Evolutionary conservation across 1,284 basidiomycete genomes (phyloP).

Genomic region (Tremellales sp.): DNA sequence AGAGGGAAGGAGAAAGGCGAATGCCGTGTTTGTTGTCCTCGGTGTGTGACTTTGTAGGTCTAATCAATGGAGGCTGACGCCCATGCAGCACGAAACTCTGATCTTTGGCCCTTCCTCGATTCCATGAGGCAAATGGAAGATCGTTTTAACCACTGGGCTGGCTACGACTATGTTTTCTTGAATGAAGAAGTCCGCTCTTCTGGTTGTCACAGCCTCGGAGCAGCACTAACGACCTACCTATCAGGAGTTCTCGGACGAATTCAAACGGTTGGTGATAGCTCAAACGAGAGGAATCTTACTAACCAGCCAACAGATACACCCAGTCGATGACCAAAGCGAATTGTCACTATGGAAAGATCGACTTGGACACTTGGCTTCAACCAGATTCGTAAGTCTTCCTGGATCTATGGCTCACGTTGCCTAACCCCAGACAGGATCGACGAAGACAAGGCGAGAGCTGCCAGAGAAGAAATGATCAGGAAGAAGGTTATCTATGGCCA

Average conservation of each 20-base stretch:
- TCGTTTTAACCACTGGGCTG: slow-evolving; percentile 71
- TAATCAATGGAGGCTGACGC: too few relatives aligned
- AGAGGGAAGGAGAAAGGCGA: slow-evolving; percentile 57
- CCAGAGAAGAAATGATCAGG: slow-evolving; percentile 64
- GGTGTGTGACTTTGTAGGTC: slow-evolving; percentile 22
- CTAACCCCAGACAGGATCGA: slow-evolving; percentile 55
- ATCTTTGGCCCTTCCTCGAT: slow-evolving; percentile 64
- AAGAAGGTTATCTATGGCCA: slow-evolving; percentile 85
- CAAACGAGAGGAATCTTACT: slow-evolving; percentile 6
- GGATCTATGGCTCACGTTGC: neutral
- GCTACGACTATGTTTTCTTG: slow-evolving; percentile 81
- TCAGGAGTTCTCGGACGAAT: slow-evolving; percentile 64
- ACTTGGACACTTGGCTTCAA: slow-evolving; percentile 76
- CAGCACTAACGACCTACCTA: neutral
- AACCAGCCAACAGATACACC: slow-evolving; percentile 55
- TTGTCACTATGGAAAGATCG: slow-evolving; percentile 77
- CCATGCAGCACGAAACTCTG: slow-evolving; percentile 65
- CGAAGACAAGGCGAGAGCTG: slow-evolving; percentile 61
- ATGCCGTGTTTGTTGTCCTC: slow-evolving; percentile 79
- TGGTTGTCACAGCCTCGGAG: neutral
- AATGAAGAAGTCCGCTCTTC: slow-evolving; percentile 59
- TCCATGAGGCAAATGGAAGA: slow-evolving; percentile 51
- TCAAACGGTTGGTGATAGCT: slow-evolving; percentile 59
- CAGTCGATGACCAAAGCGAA: slow-evolving; percentile 61
- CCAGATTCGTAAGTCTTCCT: slow-evolving; percentile 57